Base-by-base conservation (phyloP, 768 basidiomycete genomes). In the Lactarius vividus region DNA sequence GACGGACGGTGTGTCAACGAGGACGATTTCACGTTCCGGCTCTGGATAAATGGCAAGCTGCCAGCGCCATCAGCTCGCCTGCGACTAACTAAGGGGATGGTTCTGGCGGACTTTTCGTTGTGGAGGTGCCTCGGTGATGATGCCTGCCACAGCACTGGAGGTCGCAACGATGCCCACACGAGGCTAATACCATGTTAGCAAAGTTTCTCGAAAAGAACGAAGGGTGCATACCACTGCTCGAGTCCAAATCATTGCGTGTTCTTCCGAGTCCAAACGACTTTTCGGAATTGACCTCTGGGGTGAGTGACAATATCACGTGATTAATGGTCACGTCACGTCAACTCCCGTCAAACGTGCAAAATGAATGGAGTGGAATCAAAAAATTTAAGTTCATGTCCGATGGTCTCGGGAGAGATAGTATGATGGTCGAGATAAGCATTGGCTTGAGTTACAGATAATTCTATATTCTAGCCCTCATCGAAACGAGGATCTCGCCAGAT, bases 11-110 rank as follows among this genome's bases (percentile, higher is more conserved):
- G 81, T 82, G 69, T 92, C 89, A 57, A 92, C 82, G 9, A 98
- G 84, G 28, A 91, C 71, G 44, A 94, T 76, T 15, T 89, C 86
- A 8, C 83, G 77, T 13, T 82, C 81, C 2, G 84, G 80, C 6
- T 75, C 71, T 2, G 91, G 83, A 79, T 98, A 97, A 78, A 98
- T 92, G 31, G 94, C 85, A 59, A 90, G 85, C 95, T 98, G 74
- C n/a, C 28, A 23, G 65, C 7, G 35, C 18, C 26, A 13, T 57
- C 61, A 56, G 31, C 37, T 33, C 20, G 16, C n/a, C n/a, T 16
- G 16, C 9, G 26, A 20, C 35, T 20, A 65, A n/a, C 52, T 13
- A n/a, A 39, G 39, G 7, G 28, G 46, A 23, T 4, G 4, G 13
- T 49, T 58, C 49, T 60, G 61, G 40, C 65, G 39, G 61, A 62